Evolutionary conservation across 1,139 yeast genomes (phyloP), one percentile per base, ranked within the genome.

Genomic region (Eremothecium gossypii): DNA sequence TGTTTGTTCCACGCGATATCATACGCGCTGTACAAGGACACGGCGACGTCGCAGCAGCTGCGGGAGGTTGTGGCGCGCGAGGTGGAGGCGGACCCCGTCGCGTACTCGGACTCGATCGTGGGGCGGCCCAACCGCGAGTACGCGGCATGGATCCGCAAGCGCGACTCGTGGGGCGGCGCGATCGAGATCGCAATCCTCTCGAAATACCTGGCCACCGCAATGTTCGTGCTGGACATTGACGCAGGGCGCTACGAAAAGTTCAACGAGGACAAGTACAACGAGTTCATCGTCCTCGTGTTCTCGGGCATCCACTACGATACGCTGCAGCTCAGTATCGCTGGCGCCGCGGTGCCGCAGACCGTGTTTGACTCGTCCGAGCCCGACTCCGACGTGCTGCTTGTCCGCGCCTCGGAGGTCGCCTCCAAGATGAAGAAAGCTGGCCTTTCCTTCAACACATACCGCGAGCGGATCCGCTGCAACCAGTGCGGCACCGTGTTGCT

Each of bases 91-190:
- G 68, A 81, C 46, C 73, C 76, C 0, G 51, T 45, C 5, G 63
- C 64, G 9, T 83, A 78, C 57, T 68, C 67, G 37, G 83, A 76
- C 38, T 80, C 76, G 0, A 72, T 82, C 2, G 64, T 83, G 49
- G 94, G 78, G 14, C 67, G 70, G 45, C 65, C 74, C 0, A 64
- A 70, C 2, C 55, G 60, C 0, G 71, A 73, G 7, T 84, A 83
- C 55, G 65, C 74, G 39, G 51, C 63, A 8, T 83, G 93, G 93
- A 83, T 83, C 27, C 50, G 58, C 37, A 66, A 71, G 46, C 71
- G 71, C 27, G 77, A 73, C 38, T 73, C 84, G 17, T 83, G 94
- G 95, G 95, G 95, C 13, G 95, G 95, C 7, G 93, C 87, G 4
- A 83, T 84, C 36, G 95, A 83, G 57, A 64, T 83, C 43, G 77